These are phyloP conservation scores for Paraglomus brasilianum DNA, from an alignment of 192 early-diverging fungal species.

Conservation along the genomic window DNA sequence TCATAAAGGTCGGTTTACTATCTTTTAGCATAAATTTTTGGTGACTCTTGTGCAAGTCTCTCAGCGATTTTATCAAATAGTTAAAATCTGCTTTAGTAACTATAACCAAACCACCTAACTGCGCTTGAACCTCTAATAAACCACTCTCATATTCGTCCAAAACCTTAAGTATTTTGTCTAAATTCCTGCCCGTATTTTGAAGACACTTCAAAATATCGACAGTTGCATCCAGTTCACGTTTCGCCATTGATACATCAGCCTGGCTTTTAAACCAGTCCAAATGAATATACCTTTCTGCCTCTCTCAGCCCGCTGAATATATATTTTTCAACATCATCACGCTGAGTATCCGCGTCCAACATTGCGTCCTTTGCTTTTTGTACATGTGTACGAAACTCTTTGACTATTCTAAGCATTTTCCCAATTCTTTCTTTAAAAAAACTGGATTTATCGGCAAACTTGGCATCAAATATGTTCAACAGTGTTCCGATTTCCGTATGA, in stretches of 20 bases:
- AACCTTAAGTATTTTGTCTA: conserved; percentile 13
- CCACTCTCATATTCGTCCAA: conserved; percentile 11
- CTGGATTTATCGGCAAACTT: background rate
- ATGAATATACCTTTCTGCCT: conserved; percentile 7
- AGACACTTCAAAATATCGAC: background rate
- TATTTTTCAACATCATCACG: conserved; percentile 16
- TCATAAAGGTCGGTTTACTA: too few relatives aligned
- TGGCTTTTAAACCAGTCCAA: background rate
- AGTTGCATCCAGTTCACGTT: background rate
- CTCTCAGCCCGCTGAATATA: conserved; percentile 4
- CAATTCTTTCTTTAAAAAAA: conserved; percentile 9
- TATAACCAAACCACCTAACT: background rate
- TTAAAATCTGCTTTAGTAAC: conserved; percentile 16
- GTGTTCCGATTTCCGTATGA: conserved; percentile 9
- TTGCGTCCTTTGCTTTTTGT: background rate
- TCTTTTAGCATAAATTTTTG: conserved; percentile 14
- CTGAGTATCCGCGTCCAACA: conserved; percentile 1
- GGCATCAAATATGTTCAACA: conserved; percentile 10
- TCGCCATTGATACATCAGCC: background rate
- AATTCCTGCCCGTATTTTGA: background rate
- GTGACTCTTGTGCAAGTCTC: background rate
- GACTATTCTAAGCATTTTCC: background rate
- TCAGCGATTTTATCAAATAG: background rate
- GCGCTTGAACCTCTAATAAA: background rate
- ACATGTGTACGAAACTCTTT: conserved; percentile 16